phyloP scores from a whole-genome alignment of 1,284 basidiomycete genomes.

The Cryptococcus sp. region DNA sequence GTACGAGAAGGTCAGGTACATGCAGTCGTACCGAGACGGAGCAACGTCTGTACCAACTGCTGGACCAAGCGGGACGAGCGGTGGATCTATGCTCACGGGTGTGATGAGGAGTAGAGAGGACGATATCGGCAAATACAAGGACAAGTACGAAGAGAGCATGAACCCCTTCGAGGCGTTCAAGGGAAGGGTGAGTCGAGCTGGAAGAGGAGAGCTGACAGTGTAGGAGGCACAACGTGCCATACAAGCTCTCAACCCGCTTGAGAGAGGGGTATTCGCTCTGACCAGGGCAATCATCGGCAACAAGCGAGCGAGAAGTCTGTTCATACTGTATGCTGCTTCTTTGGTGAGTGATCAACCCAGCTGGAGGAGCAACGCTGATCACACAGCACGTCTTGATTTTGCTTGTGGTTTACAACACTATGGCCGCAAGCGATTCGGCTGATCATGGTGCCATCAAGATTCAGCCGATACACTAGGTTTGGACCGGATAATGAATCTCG shows the following conservation, averaged over 20 bases:
- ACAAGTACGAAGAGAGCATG: conserved; percentile 90
- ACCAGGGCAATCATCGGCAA: conserved; percentile 83
- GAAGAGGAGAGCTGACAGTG: not conserved
- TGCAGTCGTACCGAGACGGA: conserved; percentile 72
- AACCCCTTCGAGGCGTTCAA: conserved; percentile 97
- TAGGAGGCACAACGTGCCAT: conserved; percentile 91
- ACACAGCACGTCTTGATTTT: conserved; percentile 40
- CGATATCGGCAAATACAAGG: conserved; percentile 81
- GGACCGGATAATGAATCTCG: no score
- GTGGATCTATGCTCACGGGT: conserved; percentile 30
- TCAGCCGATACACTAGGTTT: conserved; percentile 16
- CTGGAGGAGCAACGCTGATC: not conserved
- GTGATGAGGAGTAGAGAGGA: conserved; percentile 49
- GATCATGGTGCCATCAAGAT: conserved; percentile 23
- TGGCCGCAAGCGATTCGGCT: conserved; percentile 35
- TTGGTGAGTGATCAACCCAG: conserved; percentile 28
- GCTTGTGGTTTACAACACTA: conserved; percentile 40
- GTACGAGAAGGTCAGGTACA: conserved; percentile 94
- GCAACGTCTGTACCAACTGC: conserved; percentile 6
- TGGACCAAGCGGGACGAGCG: conserved; percentile 9
- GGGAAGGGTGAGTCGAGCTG: conserved; percentile 63
- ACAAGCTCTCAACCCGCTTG: conserved; percentile 83
- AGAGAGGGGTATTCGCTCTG: conserved; percentile 77
- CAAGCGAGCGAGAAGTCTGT: conserved; percentile 60
- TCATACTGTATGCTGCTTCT: conserved; percentile 43